Evolutionary conservation across 495 filamentous ascomycete species (phyloP).

Genomic region (Hypoxylon cercidicola): DNA sequence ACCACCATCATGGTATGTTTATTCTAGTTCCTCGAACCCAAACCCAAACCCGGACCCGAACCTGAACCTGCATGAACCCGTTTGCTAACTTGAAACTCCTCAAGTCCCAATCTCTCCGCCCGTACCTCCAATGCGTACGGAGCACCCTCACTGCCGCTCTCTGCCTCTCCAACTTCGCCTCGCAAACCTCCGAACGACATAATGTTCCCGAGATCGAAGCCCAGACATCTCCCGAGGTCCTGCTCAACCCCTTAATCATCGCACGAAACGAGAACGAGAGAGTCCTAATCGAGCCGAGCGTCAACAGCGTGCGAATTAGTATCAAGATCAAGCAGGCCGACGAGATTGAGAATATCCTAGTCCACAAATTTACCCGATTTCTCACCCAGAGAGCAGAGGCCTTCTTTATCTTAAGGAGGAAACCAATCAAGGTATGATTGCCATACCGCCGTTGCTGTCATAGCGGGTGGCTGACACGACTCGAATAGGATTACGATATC

Average conservation of each 20-base stretch:
- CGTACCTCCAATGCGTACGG: slow-evolving; percentile 96
- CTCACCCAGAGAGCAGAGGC: slow-evolving; percentile 95
- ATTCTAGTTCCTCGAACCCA: not conserved
- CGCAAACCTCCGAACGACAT: slow-evolving; percentile 93
- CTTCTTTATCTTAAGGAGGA: slow-evolving; percentile 95
- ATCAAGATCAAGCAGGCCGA: slow-evolving; percentile 99
- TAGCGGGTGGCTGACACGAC: slow-evolving; percentile 6
- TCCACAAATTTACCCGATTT: slow-evolving; percentile 98
- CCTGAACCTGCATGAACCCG: not conserved
- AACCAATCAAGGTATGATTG: slow-evolving; percentile 85
- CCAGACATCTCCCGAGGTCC: slow-evolving; percentile 86
- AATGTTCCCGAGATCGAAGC: slow-evolving; percentile 99
- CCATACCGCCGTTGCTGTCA: not conserved
- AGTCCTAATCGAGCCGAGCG: slow-evolving; percentile 90
- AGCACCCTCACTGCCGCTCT: slow-evolving; percentile 93
- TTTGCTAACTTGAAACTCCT: slow-evolving; percentile 22
- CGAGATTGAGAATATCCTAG: slow-evolving; percentile 96
- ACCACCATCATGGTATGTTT: slow-evolving; percentile 36
- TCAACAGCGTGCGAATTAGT: slow-evolving; percentile 94
- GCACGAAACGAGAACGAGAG: slow-evolving; percentile 95
- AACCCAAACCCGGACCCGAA: not conserved
- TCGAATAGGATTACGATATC: slow-evolving; percentile 90
- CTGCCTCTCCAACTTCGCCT: slow-evolving; percentile 96
- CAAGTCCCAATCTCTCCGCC: slow-evolving; percentile 96
- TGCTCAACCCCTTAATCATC: slow-evolving; percentile 90